Base-by-base conservation (phyloP, 352 stramenopile species). In the Elongisporangium undulatum region DNA sequence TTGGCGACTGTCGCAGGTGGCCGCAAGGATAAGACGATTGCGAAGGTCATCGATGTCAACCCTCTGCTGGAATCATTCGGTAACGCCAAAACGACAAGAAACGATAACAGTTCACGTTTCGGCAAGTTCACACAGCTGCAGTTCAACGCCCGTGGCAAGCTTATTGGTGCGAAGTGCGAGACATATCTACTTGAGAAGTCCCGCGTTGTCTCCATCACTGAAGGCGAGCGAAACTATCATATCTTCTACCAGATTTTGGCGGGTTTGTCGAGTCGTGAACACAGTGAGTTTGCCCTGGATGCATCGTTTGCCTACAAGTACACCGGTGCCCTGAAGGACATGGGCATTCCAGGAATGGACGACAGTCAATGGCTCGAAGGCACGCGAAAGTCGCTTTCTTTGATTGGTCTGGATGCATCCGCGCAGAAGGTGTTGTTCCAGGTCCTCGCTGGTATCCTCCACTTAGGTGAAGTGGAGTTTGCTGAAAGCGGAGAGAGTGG, bases 201-300 rank as follows among this genome's bases (percentile, higher is more conserved):
- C 9, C 89, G 96, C 49, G 96, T 99, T 39, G 93, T 97, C 22
- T 93, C 82, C 12, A 97, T 98, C 66, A 90, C 92, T 4, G 88
- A 98, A n/a, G 95, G 95, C 13, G 95, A 99, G 72, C 85, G 96
- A 22, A 98, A 98, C 64, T 99, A 98, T 74, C 96, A 99, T 69
- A 97, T 98, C 64, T 99, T 99, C 68, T 99, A 99, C 71, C 95
- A 99, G 73, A 81, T 95, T 55, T 69, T 95, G 16, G 64, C 78
- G 21, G 86, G 86, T 55, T 66, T 95, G 7, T 74, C 82, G 12
- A 67, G 64, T 13, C 55, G 61, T 3, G 79, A 91, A 60, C 72
- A 79, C 2, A 69, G 80, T 29, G 81, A 88, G 1, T 83, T 85
- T 53, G 71, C 84, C 16, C 69, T 95, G 3, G 79, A 95, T 51